These are phyloP conservation scores for Lepidium sativum DNA, from an alignment of 345 rosid genomes.

Conservation along the genomic window DNA sequence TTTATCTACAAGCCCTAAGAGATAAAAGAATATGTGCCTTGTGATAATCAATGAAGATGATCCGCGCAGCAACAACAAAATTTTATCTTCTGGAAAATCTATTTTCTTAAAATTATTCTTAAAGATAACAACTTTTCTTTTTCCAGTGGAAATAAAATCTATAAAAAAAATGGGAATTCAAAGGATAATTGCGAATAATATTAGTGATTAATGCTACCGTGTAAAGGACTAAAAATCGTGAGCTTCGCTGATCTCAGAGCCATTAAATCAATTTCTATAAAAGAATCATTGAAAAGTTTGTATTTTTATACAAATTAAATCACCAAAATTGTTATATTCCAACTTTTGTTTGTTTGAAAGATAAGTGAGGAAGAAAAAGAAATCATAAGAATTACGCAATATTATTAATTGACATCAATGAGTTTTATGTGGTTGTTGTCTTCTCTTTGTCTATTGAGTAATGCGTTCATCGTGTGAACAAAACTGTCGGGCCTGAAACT, in stretches of 20 bases:
- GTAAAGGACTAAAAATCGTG: conserved; percentile 19
- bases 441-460: conserved; percentile 4
- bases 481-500: conserved; percentile 7
- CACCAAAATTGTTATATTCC: neutral
- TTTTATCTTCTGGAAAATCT: neutral
- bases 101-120: neutral
- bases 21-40: neutral
- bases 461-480: conserved; percentile 26
- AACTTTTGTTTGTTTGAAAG: neutral
- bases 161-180: neutral
- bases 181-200: conserved; percentile 16
- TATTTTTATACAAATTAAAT: neutral
- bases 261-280: conserved; percentile 7
- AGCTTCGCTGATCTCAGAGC: conserved; percentile 25
- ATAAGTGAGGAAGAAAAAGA: conserved; percentile 11
- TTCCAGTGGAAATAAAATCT: neutral
- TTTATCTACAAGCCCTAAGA: conserved; percentile 25
- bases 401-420: conserved; percentile 11
- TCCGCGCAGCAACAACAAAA: neutral
- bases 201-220: conserved; percentile 23
- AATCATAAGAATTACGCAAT: conserved; percentile 14
- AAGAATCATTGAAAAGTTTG: neutral
- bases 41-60: conserved; percentile 6
- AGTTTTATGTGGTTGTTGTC: conserved; percentile 18
- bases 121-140: neutral